Evolutionary conservation across 108 stramenopile genomes (phyloP), one percentile per base, ranked within the genome.

Genomic region (Stephanodiscus triporus): DNA sequence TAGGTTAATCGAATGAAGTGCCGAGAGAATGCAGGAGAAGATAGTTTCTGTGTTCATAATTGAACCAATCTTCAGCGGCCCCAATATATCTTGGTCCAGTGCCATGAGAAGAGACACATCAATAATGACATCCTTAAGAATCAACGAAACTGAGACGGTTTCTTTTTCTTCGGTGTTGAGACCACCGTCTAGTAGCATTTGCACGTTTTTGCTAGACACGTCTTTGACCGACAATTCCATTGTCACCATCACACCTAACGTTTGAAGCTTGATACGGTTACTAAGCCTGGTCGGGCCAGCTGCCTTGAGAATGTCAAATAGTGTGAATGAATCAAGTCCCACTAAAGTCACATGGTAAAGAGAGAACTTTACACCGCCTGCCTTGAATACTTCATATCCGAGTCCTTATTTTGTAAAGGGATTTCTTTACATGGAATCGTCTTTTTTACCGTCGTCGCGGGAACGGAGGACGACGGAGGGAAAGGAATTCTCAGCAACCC

Each of bases 281-380:
- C 64, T 63, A 22, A 90, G 47, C 11, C 76, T 86, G 43, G 76
- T 76, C 8, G 86, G 59, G n/a, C 80, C 84, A 42, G 85, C 64
- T 14, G 68, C 55, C 45, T 87, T 76, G 6, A 90, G 32, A 1
- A 84, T 65, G 22, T 84, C 64, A 43, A 88, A 77, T 11, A 43
- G 17, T n/a, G 83, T 62, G 30, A 90, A 73, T 0, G 84, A 84
- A 66, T 90, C 87, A 10, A 90, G 61, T 22, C 89, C 89, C 29
- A 62, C 20, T 45, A 90, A 63, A 17, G 70, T 56, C 16, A 87
- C 66, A 64, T 84, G 74, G 30, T 70, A 71, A 19, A 88, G 14
- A 37, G 75, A 72, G 17, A 87, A 62, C 38, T 45, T 49, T 2
- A 77, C 72, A 13, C 79, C 87, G 26, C 70, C 68, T 22, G 72